phyloP scores from a whole-genome alignment of 2,329 filamentous ascomycete genomes.

The Diplocarpon rosae region DNA sequence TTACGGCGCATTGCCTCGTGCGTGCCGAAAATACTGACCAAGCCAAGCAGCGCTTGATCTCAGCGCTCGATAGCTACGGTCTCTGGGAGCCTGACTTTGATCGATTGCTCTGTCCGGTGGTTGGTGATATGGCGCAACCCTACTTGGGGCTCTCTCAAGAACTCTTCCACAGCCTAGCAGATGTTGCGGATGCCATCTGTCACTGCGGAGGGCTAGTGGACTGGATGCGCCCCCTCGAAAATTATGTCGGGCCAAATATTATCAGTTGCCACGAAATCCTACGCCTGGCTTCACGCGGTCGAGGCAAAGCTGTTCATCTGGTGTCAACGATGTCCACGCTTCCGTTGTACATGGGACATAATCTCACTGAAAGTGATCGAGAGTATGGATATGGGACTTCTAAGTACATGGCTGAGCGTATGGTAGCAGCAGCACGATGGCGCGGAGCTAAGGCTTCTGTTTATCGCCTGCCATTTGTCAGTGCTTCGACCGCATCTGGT shows the following conservation, averaged over 20 bases:
- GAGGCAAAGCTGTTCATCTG: neutral
- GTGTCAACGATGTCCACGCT: neutral
- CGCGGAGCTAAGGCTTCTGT: neutral
- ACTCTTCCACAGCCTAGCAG: neutral
- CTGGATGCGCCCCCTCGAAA: neutral
- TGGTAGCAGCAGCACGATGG: neutral
- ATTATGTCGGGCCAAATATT: neutral
- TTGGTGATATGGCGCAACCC: neutral
- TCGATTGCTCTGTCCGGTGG: neutral
- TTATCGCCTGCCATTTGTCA: neutral
- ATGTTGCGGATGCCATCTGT: neutral
- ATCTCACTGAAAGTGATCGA: neutral
- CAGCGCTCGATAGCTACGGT: neutral
- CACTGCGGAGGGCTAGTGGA: neutral
- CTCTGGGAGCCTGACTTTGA: neutral
- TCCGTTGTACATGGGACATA: neutral
- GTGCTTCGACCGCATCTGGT: neutral
- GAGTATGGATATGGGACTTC: neutral
- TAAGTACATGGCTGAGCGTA: neutral
- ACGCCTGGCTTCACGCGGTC: neutral
- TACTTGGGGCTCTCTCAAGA: neutral
- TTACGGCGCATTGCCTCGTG: neutral
- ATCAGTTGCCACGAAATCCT: neutral
- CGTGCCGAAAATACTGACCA: neutral
- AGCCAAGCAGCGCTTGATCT: neutral